Conservation (phyloP, 345 rosid species). For the Heritiera fomes region DNA sequence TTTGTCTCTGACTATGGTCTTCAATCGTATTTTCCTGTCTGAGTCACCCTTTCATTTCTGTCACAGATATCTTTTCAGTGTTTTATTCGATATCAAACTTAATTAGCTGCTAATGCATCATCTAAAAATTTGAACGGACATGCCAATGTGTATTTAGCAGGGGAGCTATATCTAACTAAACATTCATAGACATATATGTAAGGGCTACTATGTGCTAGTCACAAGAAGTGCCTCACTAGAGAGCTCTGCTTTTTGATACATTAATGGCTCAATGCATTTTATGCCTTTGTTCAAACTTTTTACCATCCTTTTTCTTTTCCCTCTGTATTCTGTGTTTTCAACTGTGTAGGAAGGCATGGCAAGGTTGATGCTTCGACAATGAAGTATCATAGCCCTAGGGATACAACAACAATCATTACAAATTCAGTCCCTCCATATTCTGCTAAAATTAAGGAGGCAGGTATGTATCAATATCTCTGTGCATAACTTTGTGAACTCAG, state of each 20-base stretch:
- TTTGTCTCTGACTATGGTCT: neutral
- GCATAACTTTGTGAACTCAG: conserved; percentile 18
- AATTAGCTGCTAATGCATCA: conserved; percentile 2
- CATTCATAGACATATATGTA: neutral
- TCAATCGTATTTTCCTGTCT: neutral
- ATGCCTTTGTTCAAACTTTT: conserved; percentile 21
- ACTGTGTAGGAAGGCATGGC: conserved; percentile 31
- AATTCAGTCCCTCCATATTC: conserved; percentile 21
- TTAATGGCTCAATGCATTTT: conserved; percentile 8
- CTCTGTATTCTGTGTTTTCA: conserved; percentile 11
- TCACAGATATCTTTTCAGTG: neutral
- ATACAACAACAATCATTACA: conserved; percentile 16
- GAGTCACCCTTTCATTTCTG: neutral
- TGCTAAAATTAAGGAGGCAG: conserved; percentile 35
- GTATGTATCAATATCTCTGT: conserved; percentile 35
- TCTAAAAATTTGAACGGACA: neutral
- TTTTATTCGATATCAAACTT: neutral
- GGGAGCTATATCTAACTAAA: neutral
- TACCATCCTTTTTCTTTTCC: conserved; percentile 12
- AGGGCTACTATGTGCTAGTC: neutral
- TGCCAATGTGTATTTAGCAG: neutral
- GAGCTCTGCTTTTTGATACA: neutral
- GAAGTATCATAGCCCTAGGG: conserved; percentile 23
- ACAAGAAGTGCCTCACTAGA: neutral
- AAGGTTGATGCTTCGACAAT: conserved; percentile 20